These are phyloP conservation scores for Leccinum pellstonianum DNA, from an alignment of 768 basidiomycete genomes.

Conservation along the genomic window DNA sequence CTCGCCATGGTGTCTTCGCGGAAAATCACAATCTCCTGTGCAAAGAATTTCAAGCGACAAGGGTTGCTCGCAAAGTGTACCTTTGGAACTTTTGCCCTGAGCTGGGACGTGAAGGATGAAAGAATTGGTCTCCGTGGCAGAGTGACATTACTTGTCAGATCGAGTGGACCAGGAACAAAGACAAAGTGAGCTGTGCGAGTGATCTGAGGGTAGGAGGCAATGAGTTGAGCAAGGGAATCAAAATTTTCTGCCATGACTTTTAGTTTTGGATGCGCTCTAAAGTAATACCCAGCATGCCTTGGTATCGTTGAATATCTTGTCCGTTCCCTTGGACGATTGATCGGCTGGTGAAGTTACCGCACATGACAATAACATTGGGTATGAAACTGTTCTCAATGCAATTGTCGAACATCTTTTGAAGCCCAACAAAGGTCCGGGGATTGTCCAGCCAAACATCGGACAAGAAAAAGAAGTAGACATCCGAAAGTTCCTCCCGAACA, in stretches of 20 bases:
- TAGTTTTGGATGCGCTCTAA: neutral
- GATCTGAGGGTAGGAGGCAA: slow-evolving; percentile 77
- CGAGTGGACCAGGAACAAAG: slow-evolving; percentile 91
- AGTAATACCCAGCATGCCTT: slow-evolving; percentile 50
- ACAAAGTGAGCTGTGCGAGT: slow-evolving; percentile 83
- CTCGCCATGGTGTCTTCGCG: slow-evolving; percentile 91
- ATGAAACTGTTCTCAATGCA: slow-evolving; percentile 85
- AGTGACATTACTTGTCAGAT: slow-evolving; percentile 77
- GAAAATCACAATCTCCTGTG: slow-evolving; percentile 93
- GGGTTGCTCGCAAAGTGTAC: slow-evolving; percentile 87
- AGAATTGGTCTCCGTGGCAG: slow-evolving; percentile 83
- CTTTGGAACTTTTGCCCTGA: slow-evolving; percentile 74
- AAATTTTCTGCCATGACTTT: slow-evolving; percentile 69
- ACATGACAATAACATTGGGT: slow-evolving; percentile 87
- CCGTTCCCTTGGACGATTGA: slow-evolving; percentile 78
- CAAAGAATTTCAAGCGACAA: slow-evolving; percentile 91
- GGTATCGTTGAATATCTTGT: slow-evolving; percentile 78
- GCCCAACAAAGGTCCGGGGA: slow-evolving; percentile 72
- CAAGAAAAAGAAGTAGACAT: slow-evolving; percentile 86
- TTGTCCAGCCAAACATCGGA: slow-evolving; percentile 97
- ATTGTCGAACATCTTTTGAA: slow-evolving; percentile 86
- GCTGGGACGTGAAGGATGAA: slow-evolving; percentile 64
- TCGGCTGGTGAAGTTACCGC: slow-evolving; percentile 91
- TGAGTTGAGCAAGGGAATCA: slow-evolving; percentile 80
- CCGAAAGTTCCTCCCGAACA: slow-evolving; percentile 64